phyloP scores from a whole-genome alignment of 768 basidiomycete genomes.

The Auriscalpium vulgare region DNA sequence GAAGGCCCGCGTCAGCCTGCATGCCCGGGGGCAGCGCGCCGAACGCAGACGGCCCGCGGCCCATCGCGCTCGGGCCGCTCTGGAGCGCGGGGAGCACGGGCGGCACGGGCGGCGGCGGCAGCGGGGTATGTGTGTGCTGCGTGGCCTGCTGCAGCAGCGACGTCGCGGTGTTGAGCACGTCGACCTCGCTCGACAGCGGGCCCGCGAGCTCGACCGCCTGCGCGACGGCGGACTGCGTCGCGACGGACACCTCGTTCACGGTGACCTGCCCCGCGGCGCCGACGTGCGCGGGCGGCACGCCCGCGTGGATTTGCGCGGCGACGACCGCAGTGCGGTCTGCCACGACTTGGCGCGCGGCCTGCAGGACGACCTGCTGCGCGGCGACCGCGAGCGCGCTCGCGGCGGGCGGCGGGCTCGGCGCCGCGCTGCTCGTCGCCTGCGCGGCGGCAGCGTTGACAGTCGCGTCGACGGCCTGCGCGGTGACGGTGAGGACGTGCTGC shows the following conservation, averaged over 20 bases:
- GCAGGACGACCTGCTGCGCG: constrained; percentile 74
- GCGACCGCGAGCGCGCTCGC: constrained; percentile 56
- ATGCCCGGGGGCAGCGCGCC: constrained; percentile 4
- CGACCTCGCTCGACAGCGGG: constrained; percentile 66
- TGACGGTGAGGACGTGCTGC: constrained; percentile 65
- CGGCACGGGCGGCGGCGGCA: constrained; percentile 20
- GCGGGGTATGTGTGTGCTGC: constrained; percentile 22
- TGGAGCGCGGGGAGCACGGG: constrained; percentile 25
- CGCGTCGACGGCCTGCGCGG: constrained; percentile 70
- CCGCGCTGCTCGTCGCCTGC: constrained; percentile 34
- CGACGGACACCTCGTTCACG: constrained; percentile 49
- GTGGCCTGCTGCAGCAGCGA: constrained; percentile 41
- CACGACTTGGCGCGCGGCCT: constrained; percentile 58
- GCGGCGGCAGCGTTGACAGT: constrained; percentile 52
- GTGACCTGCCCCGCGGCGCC: constrained; percentile 33
- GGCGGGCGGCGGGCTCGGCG: constrained; percentile 24
- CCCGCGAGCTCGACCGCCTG: constrained; percentile 75
- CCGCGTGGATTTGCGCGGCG: constrained; percentile 34
- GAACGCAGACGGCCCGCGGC: constrained; percentile 20
- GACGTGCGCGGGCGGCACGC: constrained; percentile 26
- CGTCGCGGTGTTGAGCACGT: constrained; percentile 68
- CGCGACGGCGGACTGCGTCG: constrained; percentile 73
- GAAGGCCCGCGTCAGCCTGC: constrained; percentile 7
- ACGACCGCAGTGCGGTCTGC: constrained; percentile 39
- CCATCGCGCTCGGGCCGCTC: too few relatives aligned